phyloP scores from a whole-genome alignment of 108 stramenopile species.

The Fragilariopsis cylindrus region DNA sequence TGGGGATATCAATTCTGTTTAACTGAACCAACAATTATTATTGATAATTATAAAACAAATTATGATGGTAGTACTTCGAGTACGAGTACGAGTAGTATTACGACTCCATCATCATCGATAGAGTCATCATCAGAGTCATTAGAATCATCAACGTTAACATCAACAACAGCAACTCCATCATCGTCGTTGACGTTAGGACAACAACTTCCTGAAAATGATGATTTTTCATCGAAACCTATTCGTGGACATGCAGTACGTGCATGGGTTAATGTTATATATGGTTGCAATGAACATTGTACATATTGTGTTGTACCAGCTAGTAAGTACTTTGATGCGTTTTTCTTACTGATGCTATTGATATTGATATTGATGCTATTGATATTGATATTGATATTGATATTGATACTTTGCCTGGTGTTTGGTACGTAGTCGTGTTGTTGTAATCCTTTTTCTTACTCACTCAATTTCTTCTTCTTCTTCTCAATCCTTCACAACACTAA shows the following conservation, averaged over 20 bases:
- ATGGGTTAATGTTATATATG: slow-evolving; percentile 91
- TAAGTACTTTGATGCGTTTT: neutral
- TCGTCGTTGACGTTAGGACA: neutral
- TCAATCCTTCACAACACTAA: neutral
- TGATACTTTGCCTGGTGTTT: neutral
- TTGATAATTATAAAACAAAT: slow-evolving; percentile 16
- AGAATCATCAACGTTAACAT: neutral
- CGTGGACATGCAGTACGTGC: slow-evolving; percentile 62
- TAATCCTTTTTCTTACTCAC: neutral
- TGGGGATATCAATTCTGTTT: slow-evolving; percentile 74
- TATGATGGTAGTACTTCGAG: neutral
- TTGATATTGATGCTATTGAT: neutral
- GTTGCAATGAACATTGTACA: slow-evolving; percentile 88
- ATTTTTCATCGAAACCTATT: slow-evolving; percentile 55
- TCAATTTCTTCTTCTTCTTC: neutral
- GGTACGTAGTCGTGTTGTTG: neutral
- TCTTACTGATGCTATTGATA: neutral
- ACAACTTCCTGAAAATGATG: slow-evolving; percentile 39
- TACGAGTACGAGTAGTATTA: neutral
- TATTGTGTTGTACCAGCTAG: slow-evolving; percentile 68
- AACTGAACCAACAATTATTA: slow-evolving; percentile 59
- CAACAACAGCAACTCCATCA: neutral
- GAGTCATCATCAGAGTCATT: neutral
- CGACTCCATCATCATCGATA: neutral
- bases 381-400: neutral